Percentiles rank a stretch among this genome's conserved stretches.
phyloP scores from a whole-genome alignment of 805 yeast species.

The Ogataea ramenticola region DNA sequence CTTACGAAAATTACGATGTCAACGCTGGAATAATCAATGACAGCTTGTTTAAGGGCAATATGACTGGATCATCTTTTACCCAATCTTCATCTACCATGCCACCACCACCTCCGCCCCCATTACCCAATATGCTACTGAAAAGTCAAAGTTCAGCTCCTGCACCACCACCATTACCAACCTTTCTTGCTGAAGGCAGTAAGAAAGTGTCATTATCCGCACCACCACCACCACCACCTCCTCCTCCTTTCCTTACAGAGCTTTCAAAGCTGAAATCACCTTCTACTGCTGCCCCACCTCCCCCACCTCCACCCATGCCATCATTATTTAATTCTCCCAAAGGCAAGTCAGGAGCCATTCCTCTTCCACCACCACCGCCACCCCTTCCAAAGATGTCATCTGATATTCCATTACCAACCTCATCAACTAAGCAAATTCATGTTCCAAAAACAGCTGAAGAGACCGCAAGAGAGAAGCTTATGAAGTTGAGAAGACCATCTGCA shows the following conservation, averaged over 20 bases:
- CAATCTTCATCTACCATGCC: too few relatives aligned
- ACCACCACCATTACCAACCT: conserved; percentile 15
- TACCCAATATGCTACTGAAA: not conserved
- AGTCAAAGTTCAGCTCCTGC: not conserved
- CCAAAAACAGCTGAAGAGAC: not conserved
- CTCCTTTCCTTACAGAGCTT: not conserved
- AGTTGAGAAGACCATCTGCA: conserved; percentile 15
- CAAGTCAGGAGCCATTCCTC: conserved; percentile 1
- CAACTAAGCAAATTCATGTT: not conserved
- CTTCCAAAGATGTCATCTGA: not conserved
- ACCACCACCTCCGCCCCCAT: not conserved
- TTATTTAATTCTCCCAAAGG: too few relatives aligned
- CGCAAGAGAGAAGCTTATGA: not conserved
- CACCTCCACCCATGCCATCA: conserved; percentile 2
- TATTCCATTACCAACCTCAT: conserved; percentile 1
- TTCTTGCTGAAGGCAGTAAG: conserved; percentile 1
- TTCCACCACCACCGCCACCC: conserved; percentile 10
- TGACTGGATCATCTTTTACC: too few relatives aligned
- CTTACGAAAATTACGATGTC: conserved; percentile 18
- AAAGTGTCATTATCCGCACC: conserved; percentile 13
- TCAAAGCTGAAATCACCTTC: conserved; percentile 1
- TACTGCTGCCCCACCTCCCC: conserved; percentile 14
- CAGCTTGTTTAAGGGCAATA: too few relatives aligned
- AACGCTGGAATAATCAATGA: not conserved
- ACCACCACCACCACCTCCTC: conserved; percentile 17